Conservation (phyloP, 1,284 basidiomycete genomes). For the Rhodotorula sp. region DNA sequence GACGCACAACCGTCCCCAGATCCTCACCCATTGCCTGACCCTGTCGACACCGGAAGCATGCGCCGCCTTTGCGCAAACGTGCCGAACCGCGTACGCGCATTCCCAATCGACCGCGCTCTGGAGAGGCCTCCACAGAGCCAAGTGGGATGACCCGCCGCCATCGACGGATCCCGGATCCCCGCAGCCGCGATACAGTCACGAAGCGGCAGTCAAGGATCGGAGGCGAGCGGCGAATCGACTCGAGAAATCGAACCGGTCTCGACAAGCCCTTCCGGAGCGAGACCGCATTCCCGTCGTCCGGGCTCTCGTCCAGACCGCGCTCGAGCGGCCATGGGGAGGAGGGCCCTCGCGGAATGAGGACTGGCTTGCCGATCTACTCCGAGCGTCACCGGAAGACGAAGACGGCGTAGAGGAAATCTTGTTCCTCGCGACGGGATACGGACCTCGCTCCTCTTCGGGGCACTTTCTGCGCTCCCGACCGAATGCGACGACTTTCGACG, state of each 20-base stretch:
- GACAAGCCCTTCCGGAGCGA: neutral
- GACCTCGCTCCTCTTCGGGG: neutral
- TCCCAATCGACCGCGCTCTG: constrained; percentile 8
- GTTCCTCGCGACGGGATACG: neutral
- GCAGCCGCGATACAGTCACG: neutral
- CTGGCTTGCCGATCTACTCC: constrained; percentile 3
- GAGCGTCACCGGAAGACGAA: neutral
- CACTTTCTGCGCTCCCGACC: neutral
- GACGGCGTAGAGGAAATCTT: neutral
- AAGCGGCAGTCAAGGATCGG: neutral
- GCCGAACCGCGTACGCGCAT: neutral
- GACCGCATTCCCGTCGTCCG: neutral
- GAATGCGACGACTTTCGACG: neutral
- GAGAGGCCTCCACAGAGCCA: constrained; percentile 1
- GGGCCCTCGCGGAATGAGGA: constrained; percentile 9
- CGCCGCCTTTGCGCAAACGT: constrained; percentile 3
- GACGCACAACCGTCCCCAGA: neutral
- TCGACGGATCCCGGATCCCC: neutral
- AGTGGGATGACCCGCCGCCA: constrained; percentile 8
- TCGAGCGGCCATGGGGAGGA: neutral
- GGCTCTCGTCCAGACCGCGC: constrained; percentile 17
- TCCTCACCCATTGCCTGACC: constrained; percentile 18
- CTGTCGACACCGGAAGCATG: constrained; percentile 9
- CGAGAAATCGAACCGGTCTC: neutral
- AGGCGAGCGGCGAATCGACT: neutral